Evolutionary conservation across 352 stramenopile genomes (phyloP).

Genomic region (Phytophthora pluvialis): DNA sequence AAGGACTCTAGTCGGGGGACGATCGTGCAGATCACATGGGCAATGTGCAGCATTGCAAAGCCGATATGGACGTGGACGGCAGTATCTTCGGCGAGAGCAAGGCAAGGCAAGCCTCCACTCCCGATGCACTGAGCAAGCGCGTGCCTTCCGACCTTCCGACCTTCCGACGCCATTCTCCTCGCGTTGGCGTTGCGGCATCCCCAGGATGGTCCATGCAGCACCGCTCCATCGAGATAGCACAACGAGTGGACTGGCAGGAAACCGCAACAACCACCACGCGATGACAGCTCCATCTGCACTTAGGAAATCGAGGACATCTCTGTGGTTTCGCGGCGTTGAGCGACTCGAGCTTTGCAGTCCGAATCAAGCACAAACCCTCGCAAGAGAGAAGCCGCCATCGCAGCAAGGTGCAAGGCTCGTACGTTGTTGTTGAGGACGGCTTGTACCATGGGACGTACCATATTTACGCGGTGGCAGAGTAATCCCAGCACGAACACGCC

Average conservation of each 20-base stretch:
- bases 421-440: neutral
- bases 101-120: neutral
- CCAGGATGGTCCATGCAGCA: constrained; percentile 19
- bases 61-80: neutral
- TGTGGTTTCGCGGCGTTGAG: neutral
- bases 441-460: neutral
- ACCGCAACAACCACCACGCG: constrained; percentile 35
- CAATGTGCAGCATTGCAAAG: constrained; percentile 16
- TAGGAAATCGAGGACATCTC: constrained; percentile 11
- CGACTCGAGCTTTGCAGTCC: neutral
- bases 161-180: constrained; percentile 23
- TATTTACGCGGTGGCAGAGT: constrained; percentile 12
- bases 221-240: constrained; percentile 23
- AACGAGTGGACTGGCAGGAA: constrained; percentile 21
- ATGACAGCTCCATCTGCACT: constrained; percentile 29
- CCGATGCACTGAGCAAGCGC: neutral
- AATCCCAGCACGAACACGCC: constrained; percentile 6
- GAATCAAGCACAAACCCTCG: neutral
- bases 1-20: neutral
- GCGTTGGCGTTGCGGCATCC: constrained; percentile 29
- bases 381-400: constrained; percentile 12
- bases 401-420: neutral
- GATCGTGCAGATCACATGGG: constrained; percentile 18
- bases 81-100: neutral
- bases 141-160: too few species aligned